Evolutionary conservation across 2,329 filamentous ascomycete species (phyloP), one percentile per base, ranked within the genome.

Genomic region (Fusarium sulawesiense): DNA sequence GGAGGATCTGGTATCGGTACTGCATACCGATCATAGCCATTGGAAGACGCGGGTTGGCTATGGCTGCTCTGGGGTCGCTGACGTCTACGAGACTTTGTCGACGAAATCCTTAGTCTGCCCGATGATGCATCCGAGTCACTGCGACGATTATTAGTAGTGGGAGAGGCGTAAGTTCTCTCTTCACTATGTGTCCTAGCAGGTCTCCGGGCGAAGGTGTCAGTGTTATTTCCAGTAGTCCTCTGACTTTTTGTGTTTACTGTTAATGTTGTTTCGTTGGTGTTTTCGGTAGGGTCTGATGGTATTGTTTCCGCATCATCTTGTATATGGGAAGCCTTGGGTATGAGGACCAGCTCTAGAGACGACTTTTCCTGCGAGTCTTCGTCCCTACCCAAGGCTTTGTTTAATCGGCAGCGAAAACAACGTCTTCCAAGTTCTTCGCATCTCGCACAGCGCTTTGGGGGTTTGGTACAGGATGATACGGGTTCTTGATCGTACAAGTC

Each of bases 341-440:
- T 20, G n/a, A 55, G 16, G 8, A 14, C 13, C 14, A 41, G 14
- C 14, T 55, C 41, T 14, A 62, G 46, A 13, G 40, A n/a, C 27
- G 57, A 55, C n/a, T 46, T 63, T 21, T n/a, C 11, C 16, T 12
- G 32, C 12, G 6, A 4, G 6, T 32, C 13, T n/a, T n/a, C 8
- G 16, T 25, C 47, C 12, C 16, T 23, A 2, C 13, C 18, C 20
- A 32, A 45, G 18, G 37, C 14, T 12, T 32, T 27, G 29, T 32
- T 50, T n/a, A 49, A 32, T 27, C 60, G 40, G n/a, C 47, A 62
- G 40, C 21, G 18, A 25, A 41, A 30, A 16, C 48, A 62, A 5
- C 34, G 60, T 21, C 37, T 45, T n/a, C 47, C 30, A 23, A 63
- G 46, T 20, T 61, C 49, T n/a, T 46, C 57, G 40, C 60, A 44